phyloP scores from a whole-genome alignment of 1,139 yeast species.

The Suhomyces ambrosiae region DNA sequence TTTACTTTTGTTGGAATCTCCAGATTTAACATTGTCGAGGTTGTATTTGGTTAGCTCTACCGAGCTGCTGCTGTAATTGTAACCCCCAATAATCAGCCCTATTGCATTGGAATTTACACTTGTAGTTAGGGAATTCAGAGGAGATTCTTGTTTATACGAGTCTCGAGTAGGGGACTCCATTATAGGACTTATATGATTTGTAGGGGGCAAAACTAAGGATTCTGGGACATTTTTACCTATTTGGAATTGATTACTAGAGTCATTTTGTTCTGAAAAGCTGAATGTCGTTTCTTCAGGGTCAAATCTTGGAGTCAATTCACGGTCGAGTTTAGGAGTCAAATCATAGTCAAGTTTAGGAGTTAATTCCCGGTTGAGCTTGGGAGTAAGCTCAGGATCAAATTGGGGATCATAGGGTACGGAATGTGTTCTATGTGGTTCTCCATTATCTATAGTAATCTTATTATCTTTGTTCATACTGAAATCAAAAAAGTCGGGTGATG shows the following conservation, averaged over 20 bases:
- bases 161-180: conserved; percentile 16
- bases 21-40: conserved; percentile 4
- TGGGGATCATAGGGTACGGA: too few relatives aligned
- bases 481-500: conserved; percentile 8
- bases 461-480: neutral
- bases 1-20: conserved; percentile 3
- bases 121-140: conserved; percentile 11
- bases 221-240: conserved; percentile 2
- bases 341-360: neutral
- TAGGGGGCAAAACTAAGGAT: conserved; percentile 7
- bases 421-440: too few relatives aligned
- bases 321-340: neutral
- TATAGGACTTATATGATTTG: conserved; percentile 16
- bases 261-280: conserved; percentile 31
- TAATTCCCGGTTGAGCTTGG: too few relatives aligned
- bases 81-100: conserved; percentile 36
- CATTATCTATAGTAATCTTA: too few relatives aligned
- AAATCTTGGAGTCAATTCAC: neutral
- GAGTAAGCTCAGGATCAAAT: too few relatives aligned
- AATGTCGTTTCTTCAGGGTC: conserved; percentile 15
- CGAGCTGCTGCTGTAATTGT: conserved; percentile 32
- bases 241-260: conserved; percentile 28
- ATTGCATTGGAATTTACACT: conserved; percentile 23
- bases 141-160: conserved; percentile 7
- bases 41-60: conserved; percentile 17